Conservation (phyloP, 352 stramenopile genomes). For the Pythium aphanidermatum region DNA sequence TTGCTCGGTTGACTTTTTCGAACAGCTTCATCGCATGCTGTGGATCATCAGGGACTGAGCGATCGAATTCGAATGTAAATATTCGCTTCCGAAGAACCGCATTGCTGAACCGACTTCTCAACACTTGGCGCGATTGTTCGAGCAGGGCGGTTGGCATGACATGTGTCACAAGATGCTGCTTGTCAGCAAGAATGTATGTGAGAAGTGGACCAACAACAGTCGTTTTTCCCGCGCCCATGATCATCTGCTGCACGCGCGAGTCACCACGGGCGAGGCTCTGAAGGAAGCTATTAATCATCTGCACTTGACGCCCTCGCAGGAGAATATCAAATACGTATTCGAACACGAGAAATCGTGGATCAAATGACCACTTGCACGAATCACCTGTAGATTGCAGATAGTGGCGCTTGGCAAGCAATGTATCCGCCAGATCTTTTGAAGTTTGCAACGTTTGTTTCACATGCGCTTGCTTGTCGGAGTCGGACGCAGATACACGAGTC, state of each 20-base stretch:
- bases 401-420: slow-evolving; percentile 69
- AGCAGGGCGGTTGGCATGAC: slow-evolving; percentile 98
- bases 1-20: slow-evolving; percentile 85
- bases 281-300: slow-evolving; percentile 98
- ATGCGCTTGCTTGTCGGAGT: slow-evolving; percentile 8
- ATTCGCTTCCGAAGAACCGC: slow-evolving; percentile 96
- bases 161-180: slow-evolving; percentile 93
- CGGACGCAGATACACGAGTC: not conserved
- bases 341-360: slow-evolving; percentile 98
- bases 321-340: slow-evolving; percentile 99
- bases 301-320: slow-evolving; percentile 96
- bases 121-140: slow-evolving; percentile 97
- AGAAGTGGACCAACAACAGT: slow-evolving; percentile 98
- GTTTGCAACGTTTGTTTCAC: slow-evolving; percentile 72
- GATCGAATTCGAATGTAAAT: slow-evolving; percentile 99
- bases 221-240: slow-evolving; percentile 99
- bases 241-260: slow-evolving; percentile 96
- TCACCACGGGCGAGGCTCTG: slow-evolving; percentile 66
- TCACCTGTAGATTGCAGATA: slow-evolving; percentile 32
- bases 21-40: slow-evolving; percentile 53
- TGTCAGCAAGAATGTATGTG: slow-evolving; percentile 96
- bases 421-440: slow-evolving; percentile 74
- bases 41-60: slow-evolving; percentile 87
- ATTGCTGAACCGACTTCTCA: slow-evolving; percentile 96
- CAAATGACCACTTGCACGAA: slow-evolving; percentile 89